phyloP scores from a whole-genome alignment of 106 monocot species.

The Dendrobium nobile region DNA sequence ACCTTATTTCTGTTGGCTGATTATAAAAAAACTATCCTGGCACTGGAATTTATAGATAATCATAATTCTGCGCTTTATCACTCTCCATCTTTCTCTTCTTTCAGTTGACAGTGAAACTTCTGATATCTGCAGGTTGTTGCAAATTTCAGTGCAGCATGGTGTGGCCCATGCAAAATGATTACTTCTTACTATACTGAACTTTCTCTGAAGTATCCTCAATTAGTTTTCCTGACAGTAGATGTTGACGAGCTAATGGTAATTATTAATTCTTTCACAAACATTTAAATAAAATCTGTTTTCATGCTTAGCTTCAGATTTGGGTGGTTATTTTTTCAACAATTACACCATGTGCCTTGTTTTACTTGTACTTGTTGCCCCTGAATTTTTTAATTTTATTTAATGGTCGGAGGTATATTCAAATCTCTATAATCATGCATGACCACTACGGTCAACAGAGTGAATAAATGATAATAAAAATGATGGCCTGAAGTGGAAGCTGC shows the following conservation, averaged over 20 bases:
- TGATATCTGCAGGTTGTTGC: slow-evolving; percentile 45
- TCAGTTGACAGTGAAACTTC: background rate
- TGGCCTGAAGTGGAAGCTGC: background rate
- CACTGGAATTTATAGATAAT: background rate
- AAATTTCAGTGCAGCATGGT: slow-evolving; percentile 81
- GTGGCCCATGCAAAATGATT: slow-evolving; percentile 71
- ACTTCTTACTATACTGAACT: slow-evolving; percentile 50
- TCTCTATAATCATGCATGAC: background rate
- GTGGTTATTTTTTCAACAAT: background rate
- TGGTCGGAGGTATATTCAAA: background rate
- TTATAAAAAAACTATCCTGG: background rate
- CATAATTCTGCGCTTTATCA: background rate
- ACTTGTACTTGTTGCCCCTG: background rate
- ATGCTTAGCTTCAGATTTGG: background rate
- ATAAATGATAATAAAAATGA: background rate
- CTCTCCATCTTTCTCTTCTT: background rate
- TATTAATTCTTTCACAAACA: background rate
- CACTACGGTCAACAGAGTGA: background rate
- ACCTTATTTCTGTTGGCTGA: background rate
- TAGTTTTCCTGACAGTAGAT: slow-evolving; percentile 56
- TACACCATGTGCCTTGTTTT: background rate
- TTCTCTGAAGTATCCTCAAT: slow-evolving; percentile 50
- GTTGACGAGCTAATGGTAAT: slow-evolving; percentile 62
- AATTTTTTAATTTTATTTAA: background rate
- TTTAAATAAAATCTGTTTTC: background rate